These are phyloP conservation scores for Pachysandra terminalis DNA, from an alignment of 164 flowering plant genomes.

Conservation along the genomic window DNA sequence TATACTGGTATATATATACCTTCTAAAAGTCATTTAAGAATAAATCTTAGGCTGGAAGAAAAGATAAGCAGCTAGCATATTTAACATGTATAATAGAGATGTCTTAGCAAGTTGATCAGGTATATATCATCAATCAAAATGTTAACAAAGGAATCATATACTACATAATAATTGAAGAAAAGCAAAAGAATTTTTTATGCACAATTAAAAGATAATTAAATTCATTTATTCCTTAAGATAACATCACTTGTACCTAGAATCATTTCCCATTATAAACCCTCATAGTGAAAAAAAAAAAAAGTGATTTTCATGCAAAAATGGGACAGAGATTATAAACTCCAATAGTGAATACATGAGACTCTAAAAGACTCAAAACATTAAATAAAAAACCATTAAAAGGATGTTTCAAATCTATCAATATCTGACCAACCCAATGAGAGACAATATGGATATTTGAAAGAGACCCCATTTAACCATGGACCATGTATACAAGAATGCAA, in stretches of 20 bases:
- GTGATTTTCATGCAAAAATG: too few relatives aligned
- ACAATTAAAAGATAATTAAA: not conserved
- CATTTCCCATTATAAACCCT: not conserved
- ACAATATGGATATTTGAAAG: constrained; percentile 17
- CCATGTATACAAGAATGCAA: constrained; percentile 5
- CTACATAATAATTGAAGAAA: constrained; percentile 13
- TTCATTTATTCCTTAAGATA: constrained; percentile 2
- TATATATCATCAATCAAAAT: not conserved
- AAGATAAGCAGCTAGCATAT: too few relatives aligned
- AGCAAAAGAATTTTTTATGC: not conserved
- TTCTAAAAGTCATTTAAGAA: too few relatives aligned
- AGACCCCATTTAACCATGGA: constrained; percentile 10
- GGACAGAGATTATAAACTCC: too few relatives aligned
- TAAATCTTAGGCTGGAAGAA: too few relatives aligned
- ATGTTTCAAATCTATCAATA: constrained; percentile 17
- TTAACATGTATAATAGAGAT: too few relatives aligned
- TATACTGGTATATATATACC: too few relatives aligned
- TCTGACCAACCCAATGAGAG: constrained; percentile 12
- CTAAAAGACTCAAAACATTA: not conserved
- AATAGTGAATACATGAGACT: too few relatives aligned
- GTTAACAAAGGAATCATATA: constrained; percentile 8
- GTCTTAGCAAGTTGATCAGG: too few relatives aligned
- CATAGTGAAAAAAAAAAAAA: too few relatives aligned
- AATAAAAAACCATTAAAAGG: constrained; percentile 7
- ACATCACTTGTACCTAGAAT: not conserved